phyloP scores from a whole-genome alignment of 495 filamentous ascomycete genomes.

The Hypoxylon perforatum region DNA sequence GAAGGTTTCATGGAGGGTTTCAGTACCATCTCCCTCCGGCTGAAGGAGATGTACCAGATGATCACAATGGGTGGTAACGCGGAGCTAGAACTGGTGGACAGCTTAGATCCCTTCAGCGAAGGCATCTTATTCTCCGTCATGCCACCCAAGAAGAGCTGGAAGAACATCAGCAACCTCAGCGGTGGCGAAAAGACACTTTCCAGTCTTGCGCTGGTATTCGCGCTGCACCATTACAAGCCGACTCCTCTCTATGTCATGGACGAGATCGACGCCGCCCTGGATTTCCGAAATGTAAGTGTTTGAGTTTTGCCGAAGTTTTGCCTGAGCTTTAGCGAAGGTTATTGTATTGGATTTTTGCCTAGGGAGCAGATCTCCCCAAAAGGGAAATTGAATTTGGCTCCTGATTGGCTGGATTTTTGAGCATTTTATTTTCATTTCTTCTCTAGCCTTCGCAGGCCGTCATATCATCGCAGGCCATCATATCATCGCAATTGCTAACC shows the following conservation, averaged over 20 bases:
- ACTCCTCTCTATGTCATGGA: slow-evolving; percentile 99
- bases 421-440: neutral
- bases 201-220: slow-evolving; percentile 94
- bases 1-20: slow-evolving; percentile 99
- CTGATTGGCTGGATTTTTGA: no score
- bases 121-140: slow-evolving; percentile 97
- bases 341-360: no score
- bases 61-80: slow-evolving; percentile 99
- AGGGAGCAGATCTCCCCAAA: no score
- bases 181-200: slow-evolving; percentile 98
- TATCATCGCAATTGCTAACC: slow-evolving; percentile 27
- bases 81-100: slow-evolving; percentile 95
- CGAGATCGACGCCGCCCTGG: slow-evolving; percentile 97
- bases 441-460: neutral
- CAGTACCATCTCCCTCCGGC: slow-evolving; percentile 87
- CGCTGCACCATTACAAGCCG: slow-evolving; percentile 96
- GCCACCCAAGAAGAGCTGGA: slow-evolving; percentile 99
- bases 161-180: slow-evolving; percentile 94
- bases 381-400: no score
- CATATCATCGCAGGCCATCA: neutral
- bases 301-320: neutral
- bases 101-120: slow-evolving; percentile 94
- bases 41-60: slow-evolving; percentile 99
- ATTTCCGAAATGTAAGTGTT: slow-evolving; percentile 91
- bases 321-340: no score